These are phyloP conservation scores for Colletotrichum eremochloae DNA, from an alignment of 2,329 filamentous ascomycete genomes.

Conservation along the genomic window DNA sequence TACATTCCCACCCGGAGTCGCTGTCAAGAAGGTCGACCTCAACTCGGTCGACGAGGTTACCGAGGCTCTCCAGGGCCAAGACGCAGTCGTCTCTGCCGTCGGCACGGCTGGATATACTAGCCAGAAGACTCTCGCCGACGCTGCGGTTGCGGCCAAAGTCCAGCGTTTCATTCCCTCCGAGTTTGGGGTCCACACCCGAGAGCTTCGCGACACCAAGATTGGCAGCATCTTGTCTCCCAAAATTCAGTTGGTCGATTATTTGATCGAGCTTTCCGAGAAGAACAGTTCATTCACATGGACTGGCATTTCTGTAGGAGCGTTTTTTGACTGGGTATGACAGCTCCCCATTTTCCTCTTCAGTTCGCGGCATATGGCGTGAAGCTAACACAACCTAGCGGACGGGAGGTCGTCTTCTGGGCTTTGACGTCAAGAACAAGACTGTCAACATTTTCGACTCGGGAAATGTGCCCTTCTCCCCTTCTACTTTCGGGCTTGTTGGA, in stretches of 20 bases:
- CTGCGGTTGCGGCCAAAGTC: conserved; percentile 67
- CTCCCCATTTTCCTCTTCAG: not conserved
- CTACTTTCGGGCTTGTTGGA: conserved; percentile 65
- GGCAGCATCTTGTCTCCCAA: conserved; percentile 48
- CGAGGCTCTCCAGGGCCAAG: conserved; percentile 63
- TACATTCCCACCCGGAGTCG: conserved; percentile 52
- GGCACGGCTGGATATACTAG: conserved; percentile 55
- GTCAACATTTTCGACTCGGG: conserved; percentile 70
- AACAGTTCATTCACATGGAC: conserved; percentile 67
- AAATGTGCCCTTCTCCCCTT: conserved; percentile 63
- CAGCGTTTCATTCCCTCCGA: conserved; percentile 71
- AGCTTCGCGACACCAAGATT: conserved; percentile 45
- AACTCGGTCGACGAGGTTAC: conserved; percentile 58
- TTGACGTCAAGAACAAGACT: conserved; percentile 62
- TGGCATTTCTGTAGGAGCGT: conserved; percentile 67
- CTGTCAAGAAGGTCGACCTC: conserved; percentile 62
- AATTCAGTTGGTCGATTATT: conserved; percentile 44
- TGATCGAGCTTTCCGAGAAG: conserved; percentile 41
- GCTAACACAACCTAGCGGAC: conserved; percentile 56
- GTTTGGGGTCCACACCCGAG: conserved; percentile 57
- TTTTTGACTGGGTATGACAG: conserved; percentile 70
- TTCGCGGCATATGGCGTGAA: not conserved
- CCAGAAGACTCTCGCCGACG: conserved; percentile 66
- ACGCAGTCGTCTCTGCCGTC: conserved; percentile 68
- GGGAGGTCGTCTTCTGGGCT: conserved; percentile 62